Percentiles rank a stretch among this genome's conserved stretches.
These are phyloP conservation scores for Cercospora berteroae DNA, from an alignment of 2,329 filamentous ascomycete species.

Conservation along the genomic window DNA sequence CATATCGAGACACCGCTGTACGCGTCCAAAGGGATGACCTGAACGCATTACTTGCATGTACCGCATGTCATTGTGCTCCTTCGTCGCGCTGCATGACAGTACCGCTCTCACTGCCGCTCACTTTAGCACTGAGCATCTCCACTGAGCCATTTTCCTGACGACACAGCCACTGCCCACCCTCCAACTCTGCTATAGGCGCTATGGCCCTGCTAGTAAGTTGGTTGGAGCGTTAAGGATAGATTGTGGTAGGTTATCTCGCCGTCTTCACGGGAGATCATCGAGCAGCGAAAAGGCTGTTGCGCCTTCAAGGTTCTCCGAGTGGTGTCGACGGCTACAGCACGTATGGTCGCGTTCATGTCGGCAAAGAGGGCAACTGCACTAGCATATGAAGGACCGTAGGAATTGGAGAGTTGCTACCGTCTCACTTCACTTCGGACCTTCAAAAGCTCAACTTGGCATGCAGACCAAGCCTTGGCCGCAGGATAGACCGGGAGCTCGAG, in stretches of 20 bases:
- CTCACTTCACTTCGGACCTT: conserved; percentile 18
- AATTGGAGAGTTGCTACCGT: conserved; percentile 13
- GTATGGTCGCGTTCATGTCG: conserved; percentile 4
- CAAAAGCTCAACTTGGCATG: conserved; percentile 13
- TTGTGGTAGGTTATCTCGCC: conserved; percentile 4
- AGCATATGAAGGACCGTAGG: not conserved
- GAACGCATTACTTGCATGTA: not conserved
- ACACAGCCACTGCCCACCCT: conserved; percentile 12
- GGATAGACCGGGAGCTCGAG: conserved; percentile 18
- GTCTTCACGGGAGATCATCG: conserved; percentile 10
- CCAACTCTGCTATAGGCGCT: conserved; percentile 1
- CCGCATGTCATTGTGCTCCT: not conserved
- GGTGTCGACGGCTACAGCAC: not conserved
- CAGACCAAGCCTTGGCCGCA: conserved; percentile 18
- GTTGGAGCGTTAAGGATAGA: not conserved
- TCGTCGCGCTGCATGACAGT: not conserved
- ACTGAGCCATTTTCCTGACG: conserved; percentile 15
- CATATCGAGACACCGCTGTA: not conserved
- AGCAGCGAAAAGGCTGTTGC: not conserved
- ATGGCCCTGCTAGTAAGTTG: conserved; percentile 12
- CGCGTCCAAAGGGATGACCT: not conserved
- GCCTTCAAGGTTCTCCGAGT: not conserved
- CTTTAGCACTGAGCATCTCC: conserved; percentile 1
- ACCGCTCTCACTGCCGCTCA: not conserved
- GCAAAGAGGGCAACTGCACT: not conserved